Conservation (phyloP, 2,329 filamentous ascomycete genomes). For the Leptodontidium sp. region DNA sequence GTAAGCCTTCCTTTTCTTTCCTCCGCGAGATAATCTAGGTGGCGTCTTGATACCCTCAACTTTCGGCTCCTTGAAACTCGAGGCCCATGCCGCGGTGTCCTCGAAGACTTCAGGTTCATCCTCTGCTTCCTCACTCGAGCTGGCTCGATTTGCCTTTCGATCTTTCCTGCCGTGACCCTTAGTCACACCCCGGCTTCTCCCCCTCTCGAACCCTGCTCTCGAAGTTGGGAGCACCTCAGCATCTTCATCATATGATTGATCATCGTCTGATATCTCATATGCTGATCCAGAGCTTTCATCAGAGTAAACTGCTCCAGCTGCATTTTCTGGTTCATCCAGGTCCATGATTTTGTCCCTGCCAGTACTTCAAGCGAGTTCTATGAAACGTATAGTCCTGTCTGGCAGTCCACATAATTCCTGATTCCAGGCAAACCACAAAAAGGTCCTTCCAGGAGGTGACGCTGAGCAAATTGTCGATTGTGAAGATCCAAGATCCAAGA, state of each 20-base stretch:
- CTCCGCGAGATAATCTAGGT: slow-evolving; percentile 16
- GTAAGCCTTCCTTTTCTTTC: slow-evolving; percentile 37
- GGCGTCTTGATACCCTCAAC: slow-evolving; percentile 39
- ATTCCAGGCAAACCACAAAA: not conserved
- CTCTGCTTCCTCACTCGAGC: slow-evolving; percentile 16
- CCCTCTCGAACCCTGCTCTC: slow-evolving; percentile 21
- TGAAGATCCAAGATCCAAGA: not conserved
- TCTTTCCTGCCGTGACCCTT: not conserved
- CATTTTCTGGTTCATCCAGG: slow-evolving; percentile 29
- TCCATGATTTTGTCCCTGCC: slow-evolving; percentile 31
- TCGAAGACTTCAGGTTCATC: slow-evolving; percentile 26
- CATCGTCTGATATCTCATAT: slow-evolving; percentile 40
- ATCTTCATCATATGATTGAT: slow-evolving; percentile 30
- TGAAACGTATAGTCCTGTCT: slow-evolving; percentile 21
- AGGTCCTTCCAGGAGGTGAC: not conserved
- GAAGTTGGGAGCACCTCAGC: slow-evolving; percentile 16
- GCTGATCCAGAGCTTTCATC: slow-evolving; percentile 43
- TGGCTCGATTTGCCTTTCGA: not conserved
- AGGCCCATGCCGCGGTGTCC: slow-evolving; percentile 41
- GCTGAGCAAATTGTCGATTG: not conserved
- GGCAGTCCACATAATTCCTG: slow-evolving; percentile 33
- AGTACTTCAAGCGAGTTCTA: slow-evolving; percentile 34
- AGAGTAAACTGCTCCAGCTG: slow-evolving; percentile 7
- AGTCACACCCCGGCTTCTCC: slow-evolving; percentile 4
- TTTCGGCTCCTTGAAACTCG: slow-evolving; percentile 40